Base-by-base conservation (phyloP, 352 stramenopile species). In the Phytophthora aleatoria region DNA sequence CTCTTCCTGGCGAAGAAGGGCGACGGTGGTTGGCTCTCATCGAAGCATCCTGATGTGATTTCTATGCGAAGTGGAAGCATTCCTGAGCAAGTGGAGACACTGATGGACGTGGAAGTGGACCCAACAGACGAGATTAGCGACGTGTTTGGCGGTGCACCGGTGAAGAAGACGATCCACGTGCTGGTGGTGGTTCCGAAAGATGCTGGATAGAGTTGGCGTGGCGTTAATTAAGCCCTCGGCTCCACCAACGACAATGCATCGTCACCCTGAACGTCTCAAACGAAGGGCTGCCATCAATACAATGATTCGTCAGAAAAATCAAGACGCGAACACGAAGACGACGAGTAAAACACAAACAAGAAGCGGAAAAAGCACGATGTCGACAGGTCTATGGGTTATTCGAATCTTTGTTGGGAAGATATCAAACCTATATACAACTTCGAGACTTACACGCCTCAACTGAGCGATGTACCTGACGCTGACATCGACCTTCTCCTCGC, bases 281-380 rank as follows among this genome's bases (percentile, higher is more conserved):
- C 57, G 57, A 65, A 55, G 57, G 49, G 24, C 57, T 58, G 57
- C 57, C 36, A 58, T 65, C 24, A 64, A 64, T 52, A 48, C 31
- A 58, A 58, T 52, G 57, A 59, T 65, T 49, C 57, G 57, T 49
- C 57, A 54, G 57, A 65, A 65, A 49, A 53, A 65, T 65, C 57
- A 54, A 53, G 38, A 54, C 20, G 57, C 16, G 31, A 57, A 52
- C 47, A 26, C 52, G 57, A 64, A 58, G 48, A 64, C 57, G 10
- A 64, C n/a, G 27, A 65, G 28, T 57, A n/a, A 57, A 41, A 5
- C 9, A 12, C 35, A 41, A 65, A 53, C n/a, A 65, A 53, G 42
- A 65, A 58, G 49, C 49, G 57, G 33, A 65, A 53, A 41, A 58
- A 53, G 35, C 39, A 52, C 30, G 48, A 58, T 58, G 11, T 65